Evolutionary conservation across 176 grass and related monocot species (phyloP).

Genomic region (Tillandsia fasciculata): DNA sequence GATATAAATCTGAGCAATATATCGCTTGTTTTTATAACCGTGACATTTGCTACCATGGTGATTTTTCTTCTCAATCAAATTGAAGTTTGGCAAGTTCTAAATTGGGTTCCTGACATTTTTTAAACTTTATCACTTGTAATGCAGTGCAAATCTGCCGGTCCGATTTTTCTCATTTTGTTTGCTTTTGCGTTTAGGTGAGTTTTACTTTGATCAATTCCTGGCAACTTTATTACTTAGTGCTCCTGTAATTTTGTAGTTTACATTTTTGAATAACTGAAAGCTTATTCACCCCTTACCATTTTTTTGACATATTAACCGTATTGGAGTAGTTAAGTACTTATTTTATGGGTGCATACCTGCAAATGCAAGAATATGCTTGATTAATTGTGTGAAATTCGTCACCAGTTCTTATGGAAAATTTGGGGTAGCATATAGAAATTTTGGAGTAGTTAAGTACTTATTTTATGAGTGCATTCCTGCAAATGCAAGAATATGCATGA

Average conservation of each 20-base stretch:
- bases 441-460: too few relatives aligned
- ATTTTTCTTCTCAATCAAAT: slow-evolving; percentile 23
- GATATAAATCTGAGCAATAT: slow-evolving; percentile 97
- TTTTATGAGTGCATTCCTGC: too few relatives aligned
- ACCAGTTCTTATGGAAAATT: too few relatives aligned
- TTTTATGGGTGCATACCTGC: too few relatives aligned
- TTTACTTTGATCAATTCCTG: neutral
- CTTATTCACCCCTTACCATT: too few relatives aligned
- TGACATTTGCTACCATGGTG: slow-evolving; percentile 99
- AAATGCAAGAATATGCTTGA: too few relatives aligned
- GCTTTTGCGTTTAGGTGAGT: slow-evolving; percentile 92
- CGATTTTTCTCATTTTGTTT: slow-evolving; percentile 93
- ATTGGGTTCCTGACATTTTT: slow-evolving; percentile 15
- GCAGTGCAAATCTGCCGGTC: slow-evolving; percentile 95
- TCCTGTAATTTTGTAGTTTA: neutral
- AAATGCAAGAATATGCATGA: too few relatives aligned
- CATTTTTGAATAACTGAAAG: too few relatives aligned
- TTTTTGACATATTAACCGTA: too few relatives aligned
- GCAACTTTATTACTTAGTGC: slow-evolving; percentile 4
- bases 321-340: too few relatives aligned
- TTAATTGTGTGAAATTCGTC: too few relatives aligned
- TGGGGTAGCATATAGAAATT: too few relatives aligned
- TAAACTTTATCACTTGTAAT: slow-evolving; percentile 22
- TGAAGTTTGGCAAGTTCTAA: slow-evolving; percentile 8
- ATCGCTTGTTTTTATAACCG: slow-evolving; percentile 93